These are phyloP conservation scores for Cryptococcus sp. DNA, from an alignment of 1,284 basidiomycete species.

Conservation along the genomic window DNA sequence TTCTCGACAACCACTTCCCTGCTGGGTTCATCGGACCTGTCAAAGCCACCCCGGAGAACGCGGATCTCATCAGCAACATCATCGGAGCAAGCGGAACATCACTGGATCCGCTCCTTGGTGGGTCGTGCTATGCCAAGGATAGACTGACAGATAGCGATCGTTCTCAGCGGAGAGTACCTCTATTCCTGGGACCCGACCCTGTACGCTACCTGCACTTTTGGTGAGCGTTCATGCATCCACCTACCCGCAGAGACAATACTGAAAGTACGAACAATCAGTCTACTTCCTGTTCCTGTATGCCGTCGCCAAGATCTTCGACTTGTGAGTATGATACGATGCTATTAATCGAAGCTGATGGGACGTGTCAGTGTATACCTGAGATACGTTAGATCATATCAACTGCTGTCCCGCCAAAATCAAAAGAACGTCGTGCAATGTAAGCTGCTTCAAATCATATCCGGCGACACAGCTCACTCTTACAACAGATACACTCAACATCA, in stretches of 20 bases:
- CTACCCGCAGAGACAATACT: neutral
- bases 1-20: conserved; percentile 28
- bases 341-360: neutral
- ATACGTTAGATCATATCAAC: conserved; percentile 7
- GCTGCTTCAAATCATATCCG: conserved; percentile 1
- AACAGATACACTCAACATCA: conserved; percentile 28
- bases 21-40: conserved; percentile 32
- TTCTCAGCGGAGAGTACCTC: conserved; percentile 15
- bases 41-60: conserved; percentile 32
- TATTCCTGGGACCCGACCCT: conserved; percentile 36
- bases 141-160: conserved; percentile 13
- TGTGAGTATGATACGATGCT: conserved; percentile 14
- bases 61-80: conserved; percentile 14
- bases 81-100: conserved; percentile 16
- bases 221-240: conserved; percentile 12
- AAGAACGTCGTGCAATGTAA: conserved; percentile 36
- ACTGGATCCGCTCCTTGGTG: conserved; percentile 25
- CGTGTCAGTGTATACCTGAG: conserved; percentile 8
- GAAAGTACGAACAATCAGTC: conserved; percentile 1
- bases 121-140: neutral
- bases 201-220: conserved; percentile 25
- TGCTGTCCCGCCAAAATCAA: conserved; percentile 18
- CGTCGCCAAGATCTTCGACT: conserved; percentile 17
- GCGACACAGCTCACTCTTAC: neutral
- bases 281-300: conserved; percentile 29